A percentile compares a stretch with the other conserved stretches of the same genome.
These are phyloP conservation scores for Mycena floridula DNA, from an alignment of 768 basidiomycete species.

Conservation along the genomic window DNA sequence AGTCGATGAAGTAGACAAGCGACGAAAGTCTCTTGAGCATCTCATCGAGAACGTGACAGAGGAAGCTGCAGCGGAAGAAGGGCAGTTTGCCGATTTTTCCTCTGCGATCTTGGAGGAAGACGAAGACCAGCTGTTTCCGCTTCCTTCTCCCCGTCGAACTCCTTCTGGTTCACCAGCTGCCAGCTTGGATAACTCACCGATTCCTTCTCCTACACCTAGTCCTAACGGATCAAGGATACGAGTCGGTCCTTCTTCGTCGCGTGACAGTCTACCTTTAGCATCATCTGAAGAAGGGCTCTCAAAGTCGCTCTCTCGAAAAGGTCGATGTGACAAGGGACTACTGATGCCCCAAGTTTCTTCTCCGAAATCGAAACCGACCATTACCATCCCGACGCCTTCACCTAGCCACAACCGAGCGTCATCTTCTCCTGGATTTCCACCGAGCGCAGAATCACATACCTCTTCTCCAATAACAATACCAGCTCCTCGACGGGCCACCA, in stretches of 20 bases:
- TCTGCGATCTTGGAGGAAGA: slow-evolving; percentile 49
- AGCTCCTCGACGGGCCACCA: not conserved
- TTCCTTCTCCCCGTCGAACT: slow-evolving; percentile 53
- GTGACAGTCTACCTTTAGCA: not conserved
- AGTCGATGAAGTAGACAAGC: slow-evolving; percentile 63
- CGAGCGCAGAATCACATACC: too few relatives aligned
- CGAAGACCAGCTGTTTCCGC: slow-evolving; percentile 49
- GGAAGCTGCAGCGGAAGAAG: not conserved
- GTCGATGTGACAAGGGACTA: slow-evolving; percentile 10
- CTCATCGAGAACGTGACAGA: not conserved
- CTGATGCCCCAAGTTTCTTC: slow-evolving; percentile 7
- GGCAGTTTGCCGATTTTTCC: slow-evolving; percentile 3
- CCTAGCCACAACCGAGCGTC: not conserved
- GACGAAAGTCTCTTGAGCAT: slow-evolving; percentile 39
- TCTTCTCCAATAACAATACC: not conserved
- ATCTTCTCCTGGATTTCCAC: too few relatives aligned
- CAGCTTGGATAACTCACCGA: slow-evolving; percentile 24
- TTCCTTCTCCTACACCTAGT: slow-evolving; percentile 9
- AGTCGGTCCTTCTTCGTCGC: slow-evolving; percentile 4
- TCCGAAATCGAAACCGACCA: too few relatives aligned
- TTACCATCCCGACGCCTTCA: not conserved
- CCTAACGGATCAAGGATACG: slow-evolving; percentile 25
- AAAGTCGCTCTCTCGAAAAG: slow-evolving; percentile 4
- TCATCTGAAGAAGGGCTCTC: slow-evolving; percentile 8
- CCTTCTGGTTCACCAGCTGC: slow-evolving; percentile 35